Evolutionary conservation across 2,329 filamentous ascomycete species (phyloP).

Genomic region (Thermomyces lanuginosus): DNA sequence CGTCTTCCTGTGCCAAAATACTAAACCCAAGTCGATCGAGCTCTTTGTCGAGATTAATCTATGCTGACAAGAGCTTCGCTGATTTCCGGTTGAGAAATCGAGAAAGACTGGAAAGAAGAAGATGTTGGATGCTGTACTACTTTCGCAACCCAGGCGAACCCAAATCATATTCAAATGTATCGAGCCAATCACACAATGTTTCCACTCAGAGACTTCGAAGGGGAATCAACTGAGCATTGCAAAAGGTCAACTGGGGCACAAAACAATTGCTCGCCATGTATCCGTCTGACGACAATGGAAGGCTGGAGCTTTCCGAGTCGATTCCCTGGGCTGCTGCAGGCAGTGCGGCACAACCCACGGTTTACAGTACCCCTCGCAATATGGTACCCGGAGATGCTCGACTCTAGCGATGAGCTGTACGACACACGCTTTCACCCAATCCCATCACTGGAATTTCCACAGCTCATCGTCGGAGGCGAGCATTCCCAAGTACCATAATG

Average conservation of each 20-base stretch:
- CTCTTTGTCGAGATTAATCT: too few species aligned
- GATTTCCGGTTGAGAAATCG: too few species aligned
- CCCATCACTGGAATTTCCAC: too few species aligned
- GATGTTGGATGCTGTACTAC: too few species aligned
- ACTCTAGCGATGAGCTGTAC: constrained; percentile 5
- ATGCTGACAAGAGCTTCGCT: too few species aligned
- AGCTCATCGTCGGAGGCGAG: constrained; percentile 7
- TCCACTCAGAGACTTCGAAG: neutral
- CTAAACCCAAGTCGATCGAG: too few species aligned
- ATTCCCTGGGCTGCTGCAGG: constrained; percentile 3
- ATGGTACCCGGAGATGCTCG: constrained; percentile 13
- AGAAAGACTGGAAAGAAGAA: too few species aligned
- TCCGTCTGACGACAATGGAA: constrained; percentile 7
- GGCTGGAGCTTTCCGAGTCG: constrained; percentile 6
- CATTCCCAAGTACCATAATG: constrained; percentile 12
- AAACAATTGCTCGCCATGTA: constrained; percentile 9
- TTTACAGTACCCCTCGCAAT: constrained; percentile 9
- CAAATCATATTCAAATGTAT: constrained; percentile 2
- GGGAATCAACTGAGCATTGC: constrained; percentile 5
- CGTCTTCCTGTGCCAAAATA: too few species aligned
- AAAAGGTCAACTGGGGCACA: constrained; percentile 8
- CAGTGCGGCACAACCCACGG: constrained; percentile 3
- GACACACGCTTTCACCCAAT: too few species aligned
- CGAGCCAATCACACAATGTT: neutral
- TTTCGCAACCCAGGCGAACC: constrained; percentile 1